Conservation (phyloP, 768 basidiomycete genomes). For the Boletus barrowsii region DNA sequence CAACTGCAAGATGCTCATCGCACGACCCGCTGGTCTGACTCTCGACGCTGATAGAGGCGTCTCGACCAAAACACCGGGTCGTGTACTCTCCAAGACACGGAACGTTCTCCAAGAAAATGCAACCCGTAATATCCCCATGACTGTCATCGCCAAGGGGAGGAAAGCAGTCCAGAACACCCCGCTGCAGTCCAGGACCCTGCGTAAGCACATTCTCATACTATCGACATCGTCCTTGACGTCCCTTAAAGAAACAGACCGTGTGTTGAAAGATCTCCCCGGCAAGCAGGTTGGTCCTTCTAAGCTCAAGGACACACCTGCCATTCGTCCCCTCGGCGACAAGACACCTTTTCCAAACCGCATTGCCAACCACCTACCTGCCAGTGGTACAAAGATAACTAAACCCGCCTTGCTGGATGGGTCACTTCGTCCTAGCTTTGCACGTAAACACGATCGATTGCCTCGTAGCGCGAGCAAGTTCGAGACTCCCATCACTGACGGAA, state of each 20-base stretch:
- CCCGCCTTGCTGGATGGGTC: slow-evolving; percentile 39
- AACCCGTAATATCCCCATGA: slow-evolving; percentile 34
- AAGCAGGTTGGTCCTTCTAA: slow-evolving; percentile 30
- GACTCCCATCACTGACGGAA: slow-evolving; percentile 63
- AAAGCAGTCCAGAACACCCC: slow-evolving; percentile 37
- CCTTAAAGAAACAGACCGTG: slow-evolving; percentile 18
- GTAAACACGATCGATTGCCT: slow-evolving; percentile 60
- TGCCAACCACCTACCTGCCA: slow-evolving; percentile 30
- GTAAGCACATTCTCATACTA: slow-evolving; percentile 16
- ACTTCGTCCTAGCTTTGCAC: slow-evolving; percentile 63
- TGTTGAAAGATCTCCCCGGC: slow-evolving; percentile 17
- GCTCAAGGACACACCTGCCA: slow-evolving; percentile 19
- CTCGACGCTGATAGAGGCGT: slow-evolving; percentile 26
- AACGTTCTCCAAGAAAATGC: slow-evolving; percentile 50
- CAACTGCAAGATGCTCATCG: slow-evolving; percentile 27
- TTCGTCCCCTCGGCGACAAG: slow-evolving; percentile 66
- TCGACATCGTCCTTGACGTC: background rate
- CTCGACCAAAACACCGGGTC: slow-evolving; percentile 55
- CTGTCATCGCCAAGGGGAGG: slow-evolving; percentile 47
- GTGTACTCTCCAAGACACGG: slow-evolving; percentile 38
- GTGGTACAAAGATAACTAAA: slow-evolving; percentile 37
- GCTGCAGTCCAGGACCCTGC: slow-evolving; percentile 27
- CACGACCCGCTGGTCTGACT: slow-evolving; percentile 22
- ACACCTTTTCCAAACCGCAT: slow-evolving; percentile 72
- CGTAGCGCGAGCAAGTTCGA: slow-evolving; percentile 53